These are phyloP conservation scores for Pyrenophora tritici-repentis DNA, from an alignment of 2,329 filamentous ascomycete genomes.

Conservation along the genomic window DNA sequence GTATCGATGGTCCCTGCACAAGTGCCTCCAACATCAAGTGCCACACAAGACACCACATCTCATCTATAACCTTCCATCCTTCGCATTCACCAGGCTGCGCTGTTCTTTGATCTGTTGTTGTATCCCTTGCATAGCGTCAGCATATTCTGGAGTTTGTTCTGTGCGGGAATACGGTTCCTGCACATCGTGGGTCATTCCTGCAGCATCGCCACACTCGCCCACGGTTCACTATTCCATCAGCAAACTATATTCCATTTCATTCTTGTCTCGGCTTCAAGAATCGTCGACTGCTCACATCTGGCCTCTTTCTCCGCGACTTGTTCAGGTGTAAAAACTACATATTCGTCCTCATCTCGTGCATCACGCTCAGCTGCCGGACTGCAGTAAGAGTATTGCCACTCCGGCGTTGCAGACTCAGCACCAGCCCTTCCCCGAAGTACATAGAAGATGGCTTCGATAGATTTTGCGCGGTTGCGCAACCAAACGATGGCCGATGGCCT, in stretches of 20 bases:
- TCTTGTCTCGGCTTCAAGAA: neutral
- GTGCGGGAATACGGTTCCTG: slow-evolving; percentile 19
- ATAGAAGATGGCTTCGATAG: slow-evolving; percentile 47
- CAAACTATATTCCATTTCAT: neutral
- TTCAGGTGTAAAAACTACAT: too few relatives aligned
- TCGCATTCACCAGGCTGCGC: slow-evolving; percentile 4
- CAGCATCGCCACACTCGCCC: slow-evolving; percentile 41
- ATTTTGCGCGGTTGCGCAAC: slow-evolving; percentile 74
- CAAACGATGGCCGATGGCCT: slow-evolving; percentile 88
- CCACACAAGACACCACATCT: slow-evolving; percentile 10
- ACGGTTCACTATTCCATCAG: slow-evolving; percentile 8
- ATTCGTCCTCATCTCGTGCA: neutral
- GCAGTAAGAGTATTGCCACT: slow-evolving; percentile 1
- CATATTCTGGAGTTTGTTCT: slow-evolving; percentile 26
- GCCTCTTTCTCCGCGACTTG: too few relatives aligned
- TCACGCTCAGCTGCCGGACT: neutral
- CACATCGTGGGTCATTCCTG: slow-evolving; percentile 25
- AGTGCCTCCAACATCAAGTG: slow-evolving; percentile 12
- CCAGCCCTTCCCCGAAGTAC: neutral
- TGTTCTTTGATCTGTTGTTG: slow-evolving; percentile 11
- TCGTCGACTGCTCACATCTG: neutral
- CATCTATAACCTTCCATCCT: slow-evolving; percentile 10
- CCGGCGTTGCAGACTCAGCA: neutral
- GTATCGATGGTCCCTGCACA: slow-evolving; percentile 11
- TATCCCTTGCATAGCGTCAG: slow-evolving; percentile 38